Evolutionary conservation across 257 asterid genomes (phyloP).

Genomic region (Sherardia arvensis): DNA sequence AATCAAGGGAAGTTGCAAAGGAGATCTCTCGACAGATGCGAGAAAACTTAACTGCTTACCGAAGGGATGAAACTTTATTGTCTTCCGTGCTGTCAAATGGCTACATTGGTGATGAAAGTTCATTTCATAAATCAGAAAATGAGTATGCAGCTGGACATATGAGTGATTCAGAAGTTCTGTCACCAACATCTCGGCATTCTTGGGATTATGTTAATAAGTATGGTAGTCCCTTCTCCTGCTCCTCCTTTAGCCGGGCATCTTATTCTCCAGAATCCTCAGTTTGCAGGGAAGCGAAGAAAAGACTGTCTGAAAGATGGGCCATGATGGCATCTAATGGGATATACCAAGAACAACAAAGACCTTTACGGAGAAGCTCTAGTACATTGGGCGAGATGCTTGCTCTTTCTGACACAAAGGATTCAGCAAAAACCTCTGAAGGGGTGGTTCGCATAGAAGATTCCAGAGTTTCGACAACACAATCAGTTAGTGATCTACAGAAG

Average conservation of each 20-base stretch:
- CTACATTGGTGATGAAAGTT: conserved; percentile 78
- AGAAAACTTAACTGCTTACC: conserved; percentile 47
- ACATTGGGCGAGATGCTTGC: conserved; percentile 99
- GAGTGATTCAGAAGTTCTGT: conserved; percentile 73
- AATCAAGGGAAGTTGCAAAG: conserved; percentile 74
- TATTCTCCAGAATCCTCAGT: conserved; percentile 95
- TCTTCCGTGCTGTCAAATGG: conserved; percentile 78
- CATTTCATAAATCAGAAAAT: conserved; percentile 73
- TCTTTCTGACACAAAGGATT: conserved; percentile 69
- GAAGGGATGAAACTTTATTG: conserved; percentile 51
- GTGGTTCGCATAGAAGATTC: conserved; percentile 29
- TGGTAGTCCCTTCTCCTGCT: conserved; percentile 74
- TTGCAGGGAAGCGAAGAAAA: conserved; percentile 91
- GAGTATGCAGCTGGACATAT: conserved; percentile 58
- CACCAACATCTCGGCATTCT: conserved; percentile 84
- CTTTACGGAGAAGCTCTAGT: conserved; percentile 55
- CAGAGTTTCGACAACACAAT: conserved; percentile 21
- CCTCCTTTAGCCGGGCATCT: conserved; percentile 79
- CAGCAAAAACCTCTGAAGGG: conserved; percentile 28
- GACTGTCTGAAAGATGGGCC: conserved; percentile 96
- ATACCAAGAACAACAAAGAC: conserved; percentile 67
- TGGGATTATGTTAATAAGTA: conserved; percentile 82
- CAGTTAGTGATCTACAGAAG: conserved; percentile 22
- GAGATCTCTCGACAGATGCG: conserved; percentile 66
- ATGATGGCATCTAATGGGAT: conserved; percentile 70